Base-by-base conservation (phyloP, 768 basidiomycete genomes). In the Sutorius australiensis region DNA sequence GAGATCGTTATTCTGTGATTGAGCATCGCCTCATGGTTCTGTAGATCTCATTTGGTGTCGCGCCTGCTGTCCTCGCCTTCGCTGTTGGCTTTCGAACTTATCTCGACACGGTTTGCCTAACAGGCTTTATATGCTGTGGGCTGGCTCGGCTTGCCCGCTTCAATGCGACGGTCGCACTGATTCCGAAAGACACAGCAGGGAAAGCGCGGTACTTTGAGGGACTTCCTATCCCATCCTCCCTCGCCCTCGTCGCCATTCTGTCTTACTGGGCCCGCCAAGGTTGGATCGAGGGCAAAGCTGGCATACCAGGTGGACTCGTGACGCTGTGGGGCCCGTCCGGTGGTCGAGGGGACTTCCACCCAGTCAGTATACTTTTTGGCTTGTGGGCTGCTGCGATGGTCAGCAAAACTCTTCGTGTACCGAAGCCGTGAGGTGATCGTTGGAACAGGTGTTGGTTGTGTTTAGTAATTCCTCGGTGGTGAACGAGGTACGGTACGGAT, bases 191-290 rank as follows among this genome's bases (percentile, higher is more conserved):
- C 66, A 72, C 69, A 7, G 78, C 78, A 30, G 95, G 97, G 52
- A 98, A 98, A 69, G 79, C 89, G 14, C 86, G 86, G 63, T 98
- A 95, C 76, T 99, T 98, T 67, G 97, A 98, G 72, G 97, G 97
- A 6, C 81, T 99, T 19, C 97, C 97, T 24, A 98, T 99, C 55
- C 97, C 97, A 2, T 90, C 91, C 0, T 89, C 90, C 11, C 79
- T 99, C 42, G 80, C 65, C 11, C 78, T 99, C 50, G 94, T 97
- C 51, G 82, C 74, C 17, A 61, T 89, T 28, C 73, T 98, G 69
- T 85, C 86, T 30, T 88, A 82, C 63, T 95, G 91, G 89, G 81
- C 83, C 37, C 84, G 81, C 60, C 78, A 84, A 46, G 94, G 91
- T 12, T 93, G 89, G 90, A 86, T 92, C 56, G 85, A 81, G 52